Evolutionary conservation across 2,329 filamentous ascomycete species (phyloP).

Genomic region (Colletotrichum spaethianum): DNA sequence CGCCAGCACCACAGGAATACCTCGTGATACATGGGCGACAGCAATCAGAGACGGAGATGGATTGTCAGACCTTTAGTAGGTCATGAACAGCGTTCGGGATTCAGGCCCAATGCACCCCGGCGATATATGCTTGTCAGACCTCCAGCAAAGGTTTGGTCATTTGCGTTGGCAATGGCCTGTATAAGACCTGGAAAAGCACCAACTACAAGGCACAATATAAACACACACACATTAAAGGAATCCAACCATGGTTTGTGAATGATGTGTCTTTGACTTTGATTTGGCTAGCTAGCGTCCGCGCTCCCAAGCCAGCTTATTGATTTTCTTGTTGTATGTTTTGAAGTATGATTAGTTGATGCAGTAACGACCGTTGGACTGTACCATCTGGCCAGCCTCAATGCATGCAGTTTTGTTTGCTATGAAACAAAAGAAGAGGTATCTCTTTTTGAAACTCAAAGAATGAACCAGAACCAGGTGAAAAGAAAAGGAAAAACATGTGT

Average conservation of each 20-base stretch:
- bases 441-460: constrained; percentile 3
- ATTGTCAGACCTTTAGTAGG: too few species aligned
- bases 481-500: neutral
- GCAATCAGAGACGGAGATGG: too few species aligned
- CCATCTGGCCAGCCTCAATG: neutral
- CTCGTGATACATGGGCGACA: too few species aligned
- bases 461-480: neutral
- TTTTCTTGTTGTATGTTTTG: neutral
- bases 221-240: neutral
- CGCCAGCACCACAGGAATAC: too few species aligned
- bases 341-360: constrained; percentile 14
- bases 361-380: constrained; percentile 7
- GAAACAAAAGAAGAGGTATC: constrained; percentile 4
- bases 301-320: neutral
- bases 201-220: neutral
- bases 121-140: neutral
- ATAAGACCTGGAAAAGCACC: neutral
- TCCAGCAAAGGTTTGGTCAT: neutral
- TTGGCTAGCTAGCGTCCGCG: neutral
- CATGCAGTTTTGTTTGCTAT: neutral
- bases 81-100: neutral
- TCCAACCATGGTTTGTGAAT: neutral
- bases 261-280: neutral
- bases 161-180: neutral
- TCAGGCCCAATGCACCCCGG: neutral